These are phyloP conservation scores for Rachicladosporium sp. DNA, from an alignment of 2,329 filamentous ascomycete species.

Conservation along the genomic window DNA sequence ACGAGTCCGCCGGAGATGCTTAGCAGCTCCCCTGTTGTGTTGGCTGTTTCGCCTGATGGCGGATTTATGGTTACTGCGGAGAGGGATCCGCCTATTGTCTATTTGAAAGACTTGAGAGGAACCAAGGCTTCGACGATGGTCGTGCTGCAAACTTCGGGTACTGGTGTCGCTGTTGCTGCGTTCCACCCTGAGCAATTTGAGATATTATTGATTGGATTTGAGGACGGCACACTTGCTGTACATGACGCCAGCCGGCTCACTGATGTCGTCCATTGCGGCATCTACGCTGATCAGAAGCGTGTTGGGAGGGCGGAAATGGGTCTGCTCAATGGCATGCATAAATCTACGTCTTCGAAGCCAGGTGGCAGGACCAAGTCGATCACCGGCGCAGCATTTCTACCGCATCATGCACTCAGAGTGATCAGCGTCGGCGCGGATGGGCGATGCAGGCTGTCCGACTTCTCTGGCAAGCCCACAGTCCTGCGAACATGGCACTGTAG, in stretches of 20 bases:
- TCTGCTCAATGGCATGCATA: slow-evolving; percentile 28
- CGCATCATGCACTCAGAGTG: slow-evolving; percentile 29
- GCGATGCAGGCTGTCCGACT: slow-evolving; percentile 35
- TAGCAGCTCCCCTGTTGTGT: slow-evolving; percentile 32
- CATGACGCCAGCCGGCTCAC: slow-evolving; percentile 26
- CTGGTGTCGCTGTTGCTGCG: slow-evolving; percentile 23
- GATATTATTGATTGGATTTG: slow-evolving; percentile 36
- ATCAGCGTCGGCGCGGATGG: slow-evolving; percentile 37
- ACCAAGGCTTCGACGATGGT: slow-evolving; percentile 26
- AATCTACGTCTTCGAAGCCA: slow-evolving; percentile 8
- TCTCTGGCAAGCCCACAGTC: slow-evolving; percentile 27
- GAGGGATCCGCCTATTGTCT: slow-evolving; percentile 30
- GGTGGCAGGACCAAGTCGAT: slow-evolving; percentile 17
- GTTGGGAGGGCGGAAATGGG: slow-evolving; percentile 24
- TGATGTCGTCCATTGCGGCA: slow-evolving; percentile 4
- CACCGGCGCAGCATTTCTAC: slow-evolving; percentile 32
- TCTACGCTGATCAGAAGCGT: slow-evolving; percentile 10
- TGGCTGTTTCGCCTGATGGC: slow-evolving; percentile 31
- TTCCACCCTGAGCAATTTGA: slow-evolving; percentile 31
- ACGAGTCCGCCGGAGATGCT: slow-evolving; percentile 29
- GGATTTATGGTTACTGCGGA: slow-evolving; percentile 36
- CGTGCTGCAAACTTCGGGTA: slow-evolving; percentile 25
- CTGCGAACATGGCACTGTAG: slow-evolving; percentile 35
- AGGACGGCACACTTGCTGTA: slow-evolving; percentile 33
- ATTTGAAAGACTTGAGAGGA: slow-evolving; percentile 29